Conservation (phyloP, 208 protist species). For the Crithidia thermophila region DNA sequence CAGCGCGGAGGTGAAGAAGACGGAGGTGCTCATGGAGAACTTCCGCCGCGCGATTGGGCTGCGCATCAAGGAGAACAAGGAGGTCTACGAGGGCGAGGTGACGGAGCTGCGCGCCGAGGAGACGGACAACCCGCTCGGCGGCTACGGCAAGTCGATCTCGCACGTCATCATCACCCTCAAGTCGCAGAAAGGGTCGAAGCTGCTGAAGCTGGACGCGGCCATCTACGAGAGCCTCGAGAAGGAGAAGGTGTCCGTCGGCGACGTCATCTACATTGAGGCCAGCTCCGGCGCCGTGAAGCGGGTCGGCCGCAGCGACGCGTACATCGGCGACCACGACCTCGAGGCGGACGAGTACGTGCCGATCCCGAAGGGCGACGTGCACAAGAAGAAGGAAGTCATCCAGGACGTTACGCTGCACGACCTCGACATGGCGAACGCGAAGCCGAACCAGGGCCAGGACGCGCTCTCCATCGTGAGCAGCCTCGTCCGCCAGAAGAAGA, state of each 20-base stretch:
- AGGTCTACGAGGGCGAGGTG: constrained; percentile 99
- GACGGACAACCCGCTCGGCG: constrained; percentile 98
- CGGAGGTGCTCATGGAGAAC: constrained; percentile 99
- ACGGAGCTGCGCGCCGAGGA: constrained; percentile 99
- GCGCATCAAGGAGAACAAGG: constrained; percentile 99
- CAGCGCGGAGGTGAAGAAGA: constrained; percentile 99
- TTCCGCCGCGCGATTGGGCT: constrained; percentile 99
- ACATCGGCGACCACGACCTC: constrained; percentile 97
- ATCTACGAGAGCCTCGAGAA: constrained; percentile 99
- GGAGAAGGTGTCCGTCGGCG: constrained; percentile 98
- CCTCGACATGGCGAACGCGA: constrained; percentile 99
- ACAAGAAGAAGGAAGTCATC: constrained; percentile 99
- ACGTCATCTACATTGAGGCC: constrained; percentile 99
- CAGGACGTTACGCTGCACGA: constrained; percentile 99
- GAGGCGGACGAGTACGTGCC: constrained; percentile 99
- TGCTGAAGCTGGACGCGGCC: constrained; percentile 98
- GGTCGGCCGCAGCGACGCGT: constrained; percentile 96
- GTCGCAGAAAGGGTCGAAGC: constrained; percentile 98
- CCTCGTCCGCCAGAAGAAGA: constrained; percentile 99
- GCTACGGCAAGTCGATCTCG: constrained; percentile 98
- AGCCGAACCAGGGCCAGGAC: constrained; percentile 97
- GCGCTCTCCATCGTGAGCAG: constrained; percentile 97
- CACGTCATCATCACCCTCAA: constrained; percentile 99
- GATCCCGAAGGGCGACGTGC: constrained; percentile 99
- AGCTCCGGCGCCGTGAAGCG: constrained; percentile 98